Evolutionary conservation across 2,329 filamentous ascomycete species (phyloP).

Genomic region (Drechslerella dactyloides): DNA sequence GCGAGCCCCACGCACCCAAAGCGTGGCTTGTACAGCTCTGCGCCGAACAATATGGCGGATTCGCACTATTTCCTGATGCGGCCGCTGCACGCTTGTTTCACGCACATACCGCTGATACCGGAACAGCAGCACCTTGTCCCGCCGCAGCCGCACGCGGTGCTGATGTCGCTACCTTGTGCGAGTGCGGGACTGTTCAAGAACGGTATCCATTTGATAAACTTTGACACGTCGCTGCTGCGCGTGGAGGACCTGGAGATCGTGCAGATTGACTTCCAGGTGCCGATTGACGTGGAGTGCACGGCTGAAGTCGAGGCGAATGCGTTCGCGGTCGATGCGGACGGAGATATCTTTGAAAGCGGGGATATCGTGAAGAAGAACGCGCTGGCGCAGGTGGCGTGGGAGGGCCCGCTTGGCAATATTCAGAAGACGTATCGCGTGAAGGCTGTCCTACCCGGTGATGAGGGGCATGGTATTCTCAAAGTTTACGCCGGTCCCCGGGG

Average conservation of each 20-base stretch:
- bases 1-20: constrained; percentile 89
- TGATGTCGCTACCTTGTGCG: constrained; percentile 83
- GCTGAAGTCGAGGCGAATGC: constrained; percentile 88
- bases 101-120: constrained; percentile 86
- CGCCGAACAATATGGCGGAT: constrained; percentile 74
- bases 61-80: constrained; percentile 91
- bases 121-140: constrained; percentile 93
- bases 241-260: constrained; percentile 93
- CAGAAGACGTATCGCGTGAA: constrained; percentile 93
- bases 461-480: constrained; percentile 85
- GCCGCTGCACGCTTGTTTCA: constrained; percentile 91
- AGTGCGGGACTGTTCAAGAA: constrained; percentile 89
- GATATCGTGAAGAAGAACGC: constrained; percentile 85
- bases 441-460: constrained; percentile 86
- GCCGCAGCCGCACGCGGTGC: constrained; percentile 79
- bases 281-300: constrained; percentile 85
- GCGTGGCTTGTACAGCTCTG: constrained; percentile 76
- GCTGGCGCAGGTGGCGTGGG: constrained; percentile 88
- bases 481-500: constrained; percentile 93
- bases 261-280: constrained; percentile 85
- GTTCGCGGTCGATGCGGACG: constrained; percentile 81
- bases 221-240: constrained; percentile 83
- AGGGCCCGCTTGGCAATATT: constrained; percentile 65
- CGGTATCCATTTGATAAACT: constrained; percentile 78
- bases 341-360: constrained; percentile 90